Evolutionary conservation across 148 eudicot species (phyloP).

Genomic region (Heliamphora exappendiculata): DNA sequence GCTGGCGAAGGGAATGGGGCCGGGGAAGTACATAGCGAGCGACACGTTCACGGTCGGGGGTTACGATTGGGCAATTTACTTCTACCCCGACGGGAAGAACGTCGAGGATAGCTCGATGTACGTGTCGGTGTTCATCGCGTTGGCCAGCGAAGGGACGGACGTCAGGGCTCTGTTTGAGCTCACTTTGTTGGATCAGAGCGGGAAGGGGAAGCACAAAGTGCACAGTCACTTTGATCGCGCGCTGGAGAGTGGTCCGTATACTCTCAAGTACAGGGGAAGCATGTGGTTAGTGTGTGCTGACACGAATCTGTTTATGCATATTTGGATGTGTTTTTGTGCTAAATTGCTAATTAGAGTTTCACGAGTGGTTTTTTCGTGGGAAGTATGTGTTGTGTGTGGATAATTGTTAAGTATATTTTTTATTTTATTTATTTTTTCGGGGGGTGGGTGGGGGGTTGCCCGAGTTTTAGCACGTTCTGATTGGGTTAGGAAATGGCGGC

Average conservation of each 20-base stretch:
- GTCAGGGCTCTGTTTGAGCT: constrained; percentile 91
- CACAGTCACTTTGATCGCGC: constrained; percentile 87
- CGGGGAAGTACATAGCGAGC: constrained; percentile 65
- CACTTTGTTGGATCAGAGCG: constrained; percentile 71
- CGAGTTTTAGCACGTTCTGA: neutral
- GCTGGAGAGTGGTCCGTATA: constrained; percentile 82
- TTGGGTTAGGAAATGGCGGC: neutral
- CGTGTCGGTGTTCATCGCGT: constrained; percentile 76
- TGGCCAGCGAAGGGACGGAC: constrained; percentile 87
- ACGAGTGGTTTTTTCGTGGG: neutral
- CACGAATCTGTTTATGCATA: neutral
- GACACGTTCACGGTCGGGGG: constrained; percentile 78
- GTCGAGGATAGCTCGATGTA: constrained; percentile 59
- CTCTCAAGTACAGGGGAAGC: constrained; percentile 83
- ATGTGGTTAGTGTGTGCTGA: constrained; percentile 58
- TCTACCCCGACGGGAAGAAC: constrained; percentile 91
- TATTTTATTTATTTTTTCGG: no score
- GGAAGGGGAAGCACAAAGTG: constrained; percentile 63
- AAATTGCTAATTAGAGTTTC: neutral
- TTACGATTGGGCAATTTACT: constrained; percentile 89
- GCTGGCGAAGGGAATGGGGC: constrained; percentile 75
- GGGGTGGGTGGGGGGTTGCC: no score
- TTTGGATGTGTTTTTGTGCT: neutral
- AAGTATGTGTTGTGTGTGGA: neutral
- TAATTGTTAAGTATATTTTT: neutral